Percentiles rank a stretch among this genome's conserved stretches.
These are phyloP conservation scores for Lactifluus volemus DNA, from an alignment of 768 basidiomycete genomes.

Conservation along the genomic window DNA sequence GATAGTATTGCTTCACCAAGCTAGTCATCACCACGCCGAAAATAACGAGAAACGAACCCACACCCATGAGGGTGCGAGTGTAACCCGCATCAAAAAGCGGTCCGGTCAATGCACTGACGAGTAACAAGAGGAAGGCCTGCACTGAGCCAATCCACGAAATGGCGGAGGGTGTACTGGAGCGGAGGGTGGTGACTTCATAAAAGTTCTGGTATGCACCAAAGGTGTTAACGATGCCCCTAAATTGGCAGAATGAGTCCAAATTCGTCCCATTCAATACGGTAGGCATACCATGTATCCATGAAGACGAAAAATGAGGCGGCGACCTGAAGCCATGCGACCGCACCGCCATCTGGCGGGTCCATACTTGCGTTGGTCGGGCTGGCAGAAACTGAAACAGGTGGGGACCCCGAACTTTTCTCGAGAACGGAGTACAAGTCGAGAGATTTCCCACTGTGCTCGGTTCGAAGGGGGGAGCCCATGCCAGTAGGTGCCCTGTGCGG, in stretches of 20 bases:
- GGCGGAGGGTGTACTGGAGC: conserved; percentile 11
- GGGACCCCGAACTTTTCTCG: not conserved
- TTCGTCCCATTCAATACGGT: not conserved
- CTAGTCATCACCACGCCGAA: conserved; percentile 19
- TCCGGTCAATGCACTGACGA: conserved; percentile 13
- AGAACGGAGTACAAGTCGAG: not conserved
- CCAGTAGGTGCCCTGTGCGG: not conserved
- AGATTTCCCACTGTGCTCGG: not conserved
- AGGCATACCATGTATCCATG: conserved; percentile 18
- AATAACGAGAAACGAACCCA: conserved; percentile 19
- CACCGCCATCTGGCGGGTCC: conserved; percentile 9
- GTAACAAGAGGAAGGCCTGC: conserved; percentile 18
- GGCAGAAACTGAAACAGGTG: not conserved
- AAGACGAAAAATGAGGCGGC: conserved; percentile 16
- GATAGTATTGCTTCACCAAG: conserved; percentile 17
- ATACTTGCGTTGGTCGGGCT: not conserved
- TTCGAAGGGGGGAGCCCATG: not conserved
- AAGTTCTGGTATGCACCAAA: conserved; percentile 19
- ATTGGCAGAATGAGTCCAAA: not conserved
- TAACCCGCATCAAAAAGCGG: conserved; percentile 22
- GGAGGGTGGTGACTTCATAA: conserved; percentile 13
- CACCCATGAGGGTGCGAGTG: conserved; percentile 12
- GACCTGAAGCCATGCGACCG: conserved; percentile 18
- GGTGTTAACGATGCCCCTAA: conserved; percentile 20
- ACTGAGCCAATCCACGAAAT: conserved; percentile 22